Percentiles rank a stretch among this genome's conserved stretches.
Conservation (phyloP, 768 basidiomycete genomes). For the Hygrophoropsis aurantiaca region DNA sequence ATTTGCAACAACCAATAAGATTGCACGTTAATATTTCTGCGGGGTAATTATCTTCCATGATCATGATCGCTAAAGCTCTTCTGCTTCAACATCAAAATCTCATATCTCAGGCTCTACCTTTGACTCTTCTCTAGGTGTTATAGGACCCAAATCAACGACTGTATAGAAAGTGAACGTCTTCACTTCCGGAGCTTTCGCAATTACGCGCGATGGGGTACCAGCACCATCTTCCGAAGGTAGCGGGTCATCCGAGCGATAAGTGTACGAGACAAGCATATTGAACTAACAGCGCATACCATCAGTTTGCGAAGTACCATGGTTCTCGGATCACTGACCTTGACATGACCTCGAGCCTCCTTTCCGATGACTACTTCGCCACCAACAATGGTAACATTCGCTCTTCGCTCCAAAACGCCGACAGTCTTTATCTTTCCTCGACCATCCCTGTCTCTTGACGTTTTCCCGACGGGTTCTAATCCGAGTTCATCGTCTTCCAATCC, state of each 20-base stretch:
- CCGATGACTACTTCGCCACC: slow-evolving; percentile 87
- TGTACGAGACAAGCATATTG: slow-evolving; percentile 92
- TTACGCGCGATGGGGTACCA: slow-evolving; percentile 41
- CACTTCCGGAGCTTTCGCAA: slow-evolving; percentile 61
- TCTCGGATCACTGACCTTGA: slow-evolving; percentile 59
- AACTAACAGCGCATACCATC: slow-evolving; percentile 52
- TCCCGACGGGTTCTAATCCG: slow-evolving; percentile 31
- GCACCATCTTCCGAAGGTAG: slow-evolving; percentile 63
- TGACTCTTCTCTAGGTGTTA: slow-evolving; percentile 59
- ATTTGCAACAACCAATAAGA: too few relatives aligned
- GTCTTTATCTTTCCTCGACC: slow-evolving; percentile 50
- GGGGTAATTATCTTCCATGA: too few relatives aligned
- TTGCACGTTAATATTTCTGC: too few relatives aligned
- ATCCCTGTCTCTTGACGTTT: slow-evolving; percentile 45
- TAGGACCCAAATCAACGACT: slow-evolving; percentile 74
- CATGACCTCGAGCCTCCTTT: slow-evolving; percentile 71
- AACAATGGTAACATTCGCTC: slow-evolving; percentile 86
- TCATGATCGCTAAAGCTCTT: too few relatives aligned
- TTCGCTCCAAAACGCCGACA: slow-evolving; percentile 83
- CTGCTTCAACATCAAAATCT: neutral
- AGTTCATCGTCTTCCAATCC: slow-evolving; percentile 44
- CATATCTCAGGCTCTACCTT: slow-evolving; percentile 21
- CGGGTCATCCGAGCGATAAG: slow-evolving; percentile 89
- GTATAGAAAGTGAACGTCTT: slow-evolving; percentile 92
- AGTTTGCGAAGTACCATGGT: neutral